Evolutionary conservation across 352 stramenopile genomes (phyloP).

Genomic region (Pythium insidiosum): DNA sequence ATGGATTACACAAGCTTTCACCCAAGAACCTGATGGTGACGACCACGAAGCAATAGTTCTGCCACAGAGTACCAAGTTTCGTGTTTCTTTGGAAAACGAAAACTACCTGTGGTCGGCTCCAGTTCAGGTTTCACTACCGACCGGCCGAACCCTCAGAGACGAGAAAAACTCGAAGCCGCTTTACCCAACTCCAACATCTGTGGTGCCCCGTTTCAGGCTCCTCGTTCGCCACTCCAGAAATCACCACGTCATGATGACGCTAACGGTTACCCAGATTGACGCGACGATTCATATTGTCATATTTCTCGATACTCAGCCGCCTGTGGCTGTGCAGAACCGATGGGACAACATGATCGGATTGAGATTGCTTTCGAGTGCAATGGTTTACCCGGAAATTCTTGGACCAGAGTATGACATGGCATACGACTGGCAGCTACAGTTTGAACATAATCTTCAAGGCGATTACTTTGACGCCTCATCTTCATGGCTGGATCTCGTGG

Average conservation of each 20-base stretch:
- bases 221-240: constrained; percentile 42
- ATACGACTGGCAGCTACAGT: constrained; percentile 65
- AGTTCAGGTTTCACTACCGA: no score
- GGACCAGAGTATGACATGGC: constrained; percentile 50
- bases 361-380: constrained; percentile 23
- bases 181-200: constrained; percentile 38
- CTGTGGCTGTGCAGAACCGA: constrained; percentile 59
- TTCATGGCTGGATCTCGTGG: no score
- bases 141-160: no score
- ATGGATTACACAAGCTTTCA: no score
- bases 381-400: constrained; percentile 42
- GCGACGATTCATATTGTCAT: constrained; percentile 52
- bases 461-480: no score
- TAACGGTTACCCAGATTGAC: constrained; percentile 40
- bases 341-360: constrained; percentile 46
- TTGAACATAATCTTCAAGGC: no score
- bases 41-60: no score
- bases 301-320: constrained; percentile 58
- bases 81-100: no score
- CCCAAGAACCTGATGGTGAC: no score
- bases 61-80: no score
- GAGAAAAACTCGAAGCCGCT: no score
- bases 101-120: no score
- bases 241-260: constrained; percentile 62
- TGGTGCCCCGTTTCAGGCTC: constrained; percentile 39